Percentiles rank a stretch among this genome's conserved stretches.
phyloP scores from a whole-genome alignment of 2,329 filamentous ascomycete genomes.

The Fusarium sacchari region DNA sequence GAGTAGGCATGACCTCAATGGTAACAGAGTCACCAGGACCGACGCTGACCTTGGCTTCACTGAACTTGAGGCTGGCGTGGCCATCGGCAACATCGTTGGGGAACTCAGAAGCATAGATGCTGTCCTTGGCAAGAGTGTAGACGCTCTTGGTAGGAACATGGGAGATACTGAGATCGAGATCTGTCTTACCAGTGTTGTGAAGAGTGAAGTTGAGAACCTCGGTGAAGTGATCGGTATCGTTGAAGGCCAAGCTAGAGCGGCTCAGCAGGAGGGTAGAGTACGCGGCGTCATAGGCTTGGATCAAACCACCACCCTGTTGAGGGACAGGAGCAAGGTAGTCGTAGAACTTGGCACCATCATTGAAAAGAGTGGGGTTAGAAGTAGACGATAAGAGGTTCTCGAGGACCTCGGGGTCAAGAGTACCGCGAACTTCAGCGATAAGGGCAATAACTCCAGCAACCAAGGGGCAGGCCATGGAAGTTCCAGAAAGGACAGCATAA shows the following conservation, averaged over 20 bases:
- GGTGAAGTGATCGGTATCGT: slow-evolving; percentile 68
- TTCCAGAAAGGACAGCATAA: slow-evolving; percentile 65
- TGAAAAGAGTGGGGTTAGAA: slow-evolving; percentile 60
- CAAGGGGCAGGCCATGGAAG: slow-evolving; percentile 69
- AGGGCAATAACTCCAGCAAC: slow-evolving; percentile 65
- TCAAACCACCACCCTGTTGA: slow-evolving; percentile 69
- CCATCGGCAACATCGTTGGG: slow-evolving; percentile 53
- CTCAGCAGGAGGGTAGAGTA: slow-evolving; percentile 63
- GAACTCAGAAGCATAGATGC: slow-evolving; percentile 53
- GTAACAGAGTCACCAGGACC: slow-evolving; percentile 54
- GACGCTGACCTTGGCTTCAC: slow-evolving; percentile 55
- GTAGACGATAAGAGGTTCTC: slow-evolving; percentile 61
- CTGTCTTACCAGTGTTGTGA: slow-evolving; percentile 61
- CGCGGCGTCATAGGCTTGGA: slow-evolving; percentile 69
- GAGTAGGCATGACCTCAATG: slow-evolving; percentile 56
- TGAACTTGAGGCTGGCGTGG: slow-evolving; percentile 56
- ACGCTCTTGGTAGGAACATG: slow-evolving; percentile 62
- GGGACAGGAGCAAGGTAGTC: slow-evolving; percentile 62
- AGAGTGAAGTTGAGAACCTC: slow-evolving; percentile 62
- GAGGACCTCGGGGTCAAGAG: slow-evolving; percentile 59
- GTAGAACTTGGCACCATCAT: slow-evolving; percentile 52
- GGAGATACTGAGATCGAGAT: slow-evolving; percentile 62
- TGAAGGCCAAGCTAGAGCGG: slow-evolving; percentile 68
- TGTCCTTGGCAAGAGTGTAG: slow-evolving; percentile 56
- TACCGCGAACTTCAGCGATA: slow-evolving; percentile 62